Evolutionary conservation across 2,329 filamentous ascomycete genomes (phyloP), one percentile per base, ranked within the genome.

Genomic region (Trichoderma sp.): DNA sequence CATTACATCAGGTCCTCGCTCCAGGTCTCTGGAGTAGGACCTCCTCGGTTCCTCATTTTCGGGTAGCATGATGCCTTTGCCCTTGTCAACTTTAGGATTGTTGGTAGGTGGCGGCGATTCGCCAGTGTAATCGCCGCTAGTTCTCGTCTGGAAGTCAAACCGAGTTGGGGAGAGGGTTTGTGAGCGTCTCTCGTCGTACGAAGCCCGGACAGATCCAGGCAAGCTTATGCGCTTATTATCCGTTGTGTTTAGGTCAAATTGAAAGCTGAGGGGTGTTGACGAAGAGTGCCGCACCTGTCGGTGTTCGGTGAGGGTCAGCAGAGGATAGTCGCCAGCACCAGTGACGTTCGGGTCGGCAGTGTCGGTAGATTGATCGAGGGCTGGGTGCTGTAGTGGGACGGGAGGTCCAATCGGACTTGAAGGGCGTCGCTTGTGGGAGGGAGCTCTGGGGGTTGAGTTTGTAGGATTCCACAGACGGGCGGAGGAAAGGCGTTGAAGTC

Each of bases 391-490:
- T 39, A 89, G 81, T 15, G 86, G 86, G 9, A 89, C 79, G 6
- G 85, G 76, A 12, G 87, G 87, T 47, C 85, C 86, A 6, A 85
- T 85, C 18, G 88, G 87, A 18, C 86, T 86, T 15, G 87, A 89
- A 18, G 83, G 83, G 30, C 86, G 86, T 71, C 87, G 84, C 73
- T 78, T 82, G 70, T 83, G 77, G 2, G 71, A 18, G 69, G 79
- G 75, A 53, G 30, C 39, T 72, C 86, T 83, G 58, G 87, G 87
- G 3, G 87, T 89, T 30, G 87, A 89, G 77, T 89, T 89, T 72
- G 86, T 86, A 28, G 88, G 88, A 76, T 89, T 89, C 88, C 88
- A 89, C 74, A 89, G 86, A 43, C 87, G 86, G 60, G 85, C 84
- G 26, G 86, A 82, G 5, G 83, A 82, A 34, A 84, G 78, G 30